Base-by-base conservation (phyloP, 2,329 filamentous ascomycete genomes). In the Sphaerostilbella broomeana region DNA sequence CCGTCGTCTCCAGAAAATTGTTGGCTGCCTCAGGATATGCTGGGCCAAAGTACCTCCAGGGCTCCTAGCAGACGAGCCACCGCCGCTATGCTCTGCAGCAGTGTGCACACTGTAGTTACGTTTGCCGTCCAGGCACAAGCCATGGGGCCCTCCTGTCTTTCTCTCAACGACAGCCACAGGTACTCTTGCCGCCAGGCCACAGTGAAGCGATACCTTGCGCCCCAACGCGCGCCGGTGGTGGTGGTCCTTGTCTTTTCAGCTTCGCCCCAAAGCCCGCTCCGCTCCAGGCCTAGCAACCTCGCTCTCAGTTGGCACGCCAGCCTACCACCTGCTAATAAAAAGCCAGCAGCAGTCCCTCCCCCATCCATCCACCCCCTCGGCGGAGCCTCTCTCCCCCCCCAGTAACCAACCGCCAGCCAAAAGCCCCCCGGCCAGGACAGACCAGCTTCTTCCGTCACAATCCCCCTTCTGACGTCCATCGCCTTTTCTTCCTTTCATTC, bases 361-460 rank as follows among this genome's bases (percentile, higher is more conserved):
- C 29, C 25, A 11, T 25, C 12, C 21, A 24, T 22, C 20, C 21
- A 26, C 16, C 19, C 15, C 19, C 25, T 34, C 31, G 24, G 18
- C 31, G 21, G 16, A 18, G 31, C 11, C 29, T 21, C 30, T n/a
- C 27, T 35, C 30, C n/a, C 16, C 30, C 22, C 29, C 24, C 24
- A 32, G 29, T 30, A 35, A 32, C 15, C 25, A 17, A 26, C 28
- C 40, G n/a, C 32, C 22, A 32, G 34, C 35, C 34, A 38, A 38
- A 33, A 42, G 35, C 18, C 39, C 40, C 31, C 36, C 21, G 40
- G 28, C 30, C 41, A 30, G 36, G 35, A 27, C 40, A 19, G 27
- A 30, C 35, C 42, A 44, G 42, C 38, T 42, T 35, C 38, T 44
- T 41, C 38, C 34, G 38, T 38, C 39, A 44, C 39, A 42, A 37